Conservation (phyloP, 140 eudicot species). For the Anethum foeniculum region DNA sequence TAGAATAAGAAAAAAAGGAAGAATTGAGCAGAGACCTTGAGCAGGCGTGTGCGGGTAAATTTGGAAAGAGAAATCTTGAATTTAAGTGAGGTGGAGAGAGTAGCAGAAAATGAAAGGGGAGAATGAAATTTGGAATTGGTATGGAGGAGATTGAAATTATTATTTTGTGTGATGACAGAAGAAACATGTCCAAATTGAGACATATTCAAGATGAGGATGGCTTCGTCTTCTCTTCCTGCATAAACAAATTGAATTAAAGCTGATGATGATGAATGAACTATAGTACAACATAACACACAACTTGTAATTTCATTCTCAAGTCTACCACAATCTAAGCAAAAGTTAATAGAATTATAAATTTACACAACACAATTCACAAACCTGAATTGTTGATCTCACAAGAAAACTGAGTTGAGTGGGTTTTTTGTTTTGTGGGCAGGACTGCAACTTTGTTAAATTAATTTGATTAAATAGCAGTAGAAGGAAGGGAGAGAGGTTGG, state of each 20-base stretch:
- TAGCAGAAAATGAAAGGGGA: slow-evolving; percentile 1
- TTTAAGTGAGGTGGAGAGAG: background rate
- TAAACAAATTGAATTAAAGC: background rate
- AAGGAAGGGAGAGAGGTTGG: background rate
- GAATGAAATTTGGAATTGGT: background rate
- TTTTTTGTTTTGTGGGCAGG: too few species aligned
- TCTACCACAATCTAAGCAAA: too few species aligned
- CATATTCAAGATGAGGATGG: slow-evolving; percentile 16
- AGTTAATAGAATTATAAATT: too few species aligned
- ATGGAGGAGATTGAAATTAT: slow-evolving; percentile 13
- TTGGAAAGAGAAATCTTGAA: slow-evolving; percentile 1
- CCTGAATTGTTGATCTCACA: too few species aligned
- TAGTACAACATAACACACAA: too few species aligned
- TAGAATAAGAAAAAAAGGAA: too few species aligned
- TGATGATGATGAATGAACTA: too few species aligned
- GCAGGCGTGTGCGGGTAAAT: slow-evolving; percentile 20
- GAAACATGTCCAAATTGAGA: slow-evolving; percentile 55
- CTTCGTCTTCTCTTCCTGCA: background rate
- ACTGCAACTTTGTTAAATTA: too few species aligned
- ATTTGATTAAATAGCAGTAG: background rate
- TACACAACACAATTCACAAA: too few species aligned
- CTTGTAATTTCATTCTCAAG: too few species aligned
- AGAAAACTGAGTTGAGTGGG: too few species aligned
- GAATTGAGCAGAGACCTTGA: slow-evolving; percentile 33
- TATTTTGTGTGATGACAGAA: slow-evolving; percentile 34